Evolutionary conservation across 805 yeast genomes (phyloP).

Genomic region (Candida taoyuanica): DNA sequence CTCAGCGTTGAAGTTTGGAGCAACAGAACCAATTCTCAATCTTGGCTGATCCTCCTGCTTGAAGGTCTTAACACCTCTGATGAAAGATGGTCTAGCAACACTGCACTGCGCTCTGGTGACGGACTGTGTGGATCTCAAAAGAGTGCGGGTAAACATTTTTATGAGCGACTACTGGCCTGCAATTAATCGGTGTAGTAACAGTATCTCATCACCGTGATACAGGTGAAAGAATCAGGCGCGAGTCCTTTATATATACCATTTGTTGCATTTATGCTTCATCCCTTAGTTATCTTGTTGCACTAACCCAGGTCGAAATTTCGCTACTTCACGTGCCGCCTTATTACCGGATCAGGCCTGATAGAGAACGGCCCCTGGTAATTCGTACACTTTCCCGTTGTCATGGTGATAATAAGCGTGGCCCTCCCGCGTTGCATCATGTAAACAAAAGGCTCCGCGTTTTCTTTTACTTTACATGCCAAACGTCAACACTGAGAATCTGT

Average conservation of each 20-base stretch:
- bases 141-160: conserved; percentile 28
- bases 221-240: no score
- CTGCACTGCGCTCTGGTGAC: conserved; percentile 16
- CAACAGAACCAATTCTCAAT: conserved; percentile 75
- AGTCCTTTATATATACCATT: no score
- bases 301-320: conserved; percentile 10
- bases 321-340: conserved; percentile 14
- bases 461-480: no score
- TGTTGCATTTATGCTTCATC: no score
- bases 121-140: conserved; percentile 25
- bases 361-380: no score
- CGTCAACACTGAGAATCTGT: no score
- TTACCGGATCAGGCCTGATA: conserved; percentile 6
- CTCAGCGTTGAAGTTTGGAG: conserved; percentile 83
- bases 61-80: conserved; percentile 40
- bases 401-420: conserved; percentile 1
- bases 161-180: neutral
- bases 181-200: no score
- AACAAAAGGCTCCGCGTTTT: conserved; percentile 5
- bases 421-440: conserved; percentile 1
- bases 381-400: no score
- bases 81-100: conserved; percentile 23
- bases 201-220: no score
- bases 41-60: conserved; percentile 53
- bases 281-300: no score